Base-by-base conservation (phyloP, 129 eudicot species). In the Saposhnikovia divaricata region DNA sequence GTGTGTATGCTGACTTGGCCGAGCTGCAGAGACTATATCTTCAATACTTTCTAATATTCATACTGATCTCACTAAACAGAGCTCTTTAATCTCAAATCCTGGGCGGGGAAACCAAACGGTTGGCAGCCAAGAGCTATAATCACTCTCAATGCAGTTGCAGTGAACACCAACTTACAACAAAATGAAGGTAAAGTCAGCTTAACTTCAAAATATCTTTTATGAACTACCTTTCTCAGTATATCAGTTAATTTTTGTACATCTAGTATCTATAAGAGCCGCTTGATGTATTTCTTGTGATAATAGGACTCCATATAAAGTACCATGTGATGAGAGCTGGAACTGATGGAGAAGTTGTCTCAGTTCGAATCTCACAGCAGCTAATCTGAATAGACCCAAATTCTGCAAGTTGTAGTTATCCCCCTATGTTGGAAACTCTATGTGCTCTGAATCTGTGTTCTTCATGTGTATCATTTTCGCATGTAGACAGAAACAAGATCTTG, bases 121-220 rank as follows among this genome's bases (percentile, higher is more conserved):
- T 95, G 93, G 97, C 91, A 85, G 81, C 98, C 99, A 40, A 95
- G 89, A 88, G 87, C 93, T 43, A 87, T 85, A 90, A 83, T 87
- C 68, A 84, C 96, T 77, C 89, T 86, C 79, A 90, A 92, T 81
- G 92, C 96, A 76, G 97, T 90, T 80, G 98, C 96, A 77, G 89
- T 95, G 74, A 92, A 87, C 88, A 95, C 99, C 84, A 95, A 95
- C 78, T 80, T 95, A 82, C 96, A 85, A 84, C 93, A 84, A 55
- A 95, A 95, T 81, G 97, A 95, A 77, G 99, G 99, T 92, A 88
- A 72, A 43, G 47, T 70, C 45, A 47, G 9, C 25, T 53, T 72
- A 1, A 70, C 46, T 73, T 72, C 81, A 53, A 18, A 9, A 63
- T 65, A 40, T 71, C 34, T 11, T 38, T 12, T 12, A 57, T 38